These are phyloP conservation scores for Elongisporangium prolatum DNA, from an alignment of 352 stramenopile genomes.

Conservation along the genomic window DNA sequence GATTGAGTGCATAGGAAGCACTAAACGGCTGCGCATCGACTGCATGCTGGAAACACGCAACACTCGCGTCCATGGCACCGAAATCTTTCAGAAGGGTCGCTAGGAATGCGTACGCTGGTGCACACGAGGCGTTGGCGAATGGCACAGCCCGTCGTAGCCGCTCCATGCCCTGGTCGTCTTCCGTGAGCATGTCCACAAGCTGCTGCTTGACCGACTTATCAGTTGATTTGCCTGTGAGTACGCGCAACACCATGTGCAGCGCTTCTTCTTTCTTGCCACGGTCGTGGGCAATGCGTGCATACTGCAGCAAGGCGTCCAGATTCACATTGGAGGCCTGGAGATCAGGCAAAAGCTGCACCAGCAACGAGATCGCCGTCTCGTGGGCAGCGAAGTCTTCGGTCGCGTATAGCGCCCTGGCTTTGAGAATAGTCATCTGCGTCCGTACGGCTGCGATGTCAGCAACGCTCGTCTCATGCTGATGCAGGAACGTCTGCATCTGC, in stretches of 20 bases:
- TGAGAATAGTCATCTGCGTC: constrained; percentile 43
- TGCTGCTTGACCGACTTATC: constrained; percentile 45
- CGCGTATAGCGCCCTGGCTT: constrained; percentile 47
- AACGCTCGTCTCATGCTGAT: constrained; percentile 16
- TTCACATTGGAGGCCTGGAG: constrained; percentile 46
- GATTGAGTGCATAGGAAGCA: constrained; percentile 63
- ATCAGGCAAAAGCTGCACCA: constrained; percentile 52
- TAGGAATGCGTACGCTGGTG: constrained; percentile 66
- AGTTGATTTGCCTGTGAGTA: constrained; percentile 46
- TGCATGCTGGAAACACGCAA: constrained; percentile 53
- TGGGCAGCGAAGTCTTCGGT: constrained; percentile 30
- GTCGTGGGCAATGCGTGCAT: constrained; percentile 55
- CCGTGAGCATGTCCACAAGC: constrained; percentile 38
- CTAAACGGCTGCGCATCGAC: constrained; percentile 29
- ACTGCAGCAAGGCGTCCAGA: constrained; percentile 61
- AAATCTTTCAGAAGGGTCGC: constrained; percentile 75
- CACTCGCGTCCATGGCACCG: constrained; percentile 40
- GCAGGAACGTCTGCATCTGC: constrained; percentile 36
- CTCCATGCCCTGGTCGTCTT: constrained; percentile 30
- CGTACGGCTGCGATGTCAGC: constrained; percentile 11
- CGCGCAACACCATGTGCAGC: constrained; percentile 60
- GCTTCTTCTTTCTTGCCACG: constrained; percentile 55
- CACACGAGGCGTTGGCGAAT: constrained; percentile 30
- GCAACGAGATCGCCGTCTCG: constrained; percentile 46
- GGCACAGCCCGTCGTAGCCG: constrained; percentile 36